phyloP scores from a whole-genome alignment of 2,329 filamentous ascomycete genomes.

The Trichoderma semiorbis region DNA sequence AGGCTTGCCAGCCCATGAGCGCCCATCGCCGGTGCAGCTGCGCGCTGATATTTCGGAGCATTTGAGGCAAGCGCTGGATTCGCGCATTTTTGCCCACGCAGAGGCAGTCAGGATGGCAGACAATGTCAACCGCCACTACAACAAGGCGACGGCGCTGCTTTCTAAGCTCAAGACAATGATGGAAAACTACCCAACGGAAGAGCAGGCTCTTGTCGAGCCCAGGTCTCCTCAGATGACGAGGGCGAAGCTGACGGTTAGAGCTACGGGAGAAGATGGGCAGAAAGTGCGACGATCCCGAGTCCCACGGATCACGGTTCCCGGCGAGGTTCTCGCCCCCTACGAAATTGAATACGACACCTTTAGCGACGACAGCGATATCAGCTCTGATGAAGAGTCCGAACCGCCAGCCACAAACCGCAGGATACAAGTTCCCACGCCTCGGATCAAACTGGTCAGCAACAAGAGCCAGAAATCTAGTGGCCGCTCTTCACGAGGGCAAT shows the following conservation, averaged over 20 bases:
- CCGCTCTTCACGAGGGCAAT: conserved; percentile 33
- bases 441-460: conserved; percentile 48
- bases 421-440: conserved; percentile 37
- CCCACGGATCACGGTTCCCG: conserved; percentile 61
- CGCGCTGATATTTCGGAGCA: conserved; percentile 59
- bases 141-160: conserved; percentile 56
- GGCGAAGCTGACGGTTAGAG: conserved; percentile 45
- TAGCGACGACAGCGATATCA: conserved; percentile 51
- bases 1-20: conserved; percentile 43
- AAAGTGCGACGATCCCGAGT: conserved; percentile 45
- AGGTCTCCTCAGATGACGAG: conserved; percentile 54
- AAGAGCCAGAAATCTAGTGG: conserved; percentile 47
- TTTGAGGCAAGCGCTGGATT: conserved; percentile 51
- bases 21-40: conserved; percentile 48
- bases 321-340: conserved; percentile 63
- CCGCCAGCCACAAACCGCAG: conserved; percentile 36
- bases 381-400: conserved; percentile 49
- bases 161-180: conserved; percentile 58
- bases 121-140: conserved; percentile 60
- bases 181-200: conserved; percentile 56
- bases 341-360: conserved; percentile 61
- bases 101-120: conserved; percentile 63
- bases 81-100: conserved; percentile 56
- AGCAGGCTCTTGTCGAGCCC: conserved; percentile 47
- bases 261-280: conserved; percentile 43